Percentiles rank a stretch among this genome's conserved stretches.
Conservation (phyloP, 176 grass and related monocot genomes). For the Urochloa ruziziensis region DNA sequence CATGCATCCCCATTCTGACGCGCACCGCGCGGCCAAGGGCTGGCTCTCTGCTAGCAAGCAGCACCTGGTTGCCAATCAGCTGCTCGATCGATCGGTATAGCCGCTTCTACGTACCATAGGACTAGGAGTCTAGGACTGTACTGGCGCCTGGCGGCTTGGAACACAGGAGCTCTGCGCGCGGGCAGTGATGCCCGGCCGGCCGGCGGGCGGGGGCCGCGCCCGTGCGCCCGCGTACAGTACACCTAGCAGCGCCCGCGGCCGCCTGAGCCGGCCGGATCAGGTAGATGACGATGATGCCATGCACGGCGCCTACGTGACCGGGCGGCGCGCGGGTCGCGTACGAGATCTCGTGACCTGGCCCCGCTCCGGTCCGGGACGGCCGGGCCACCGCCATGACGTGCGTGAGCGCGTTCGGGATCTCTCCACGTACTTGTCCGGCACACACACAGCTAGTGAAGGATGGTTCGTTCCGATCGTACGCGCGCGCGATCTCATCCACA, state of each 20-base stretch:
- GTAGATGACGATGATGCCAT: background rate
- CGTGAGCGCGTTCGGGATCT: background rate
- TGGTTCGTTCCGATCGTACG: background rate
- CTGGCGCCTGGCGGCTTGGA: background rate
- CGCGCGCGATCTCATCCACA: background rate
- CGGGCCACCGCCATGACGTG: background rate
- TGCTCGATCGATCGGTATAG: background rate
- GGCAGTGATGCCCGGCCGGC: too few relatives aligned
- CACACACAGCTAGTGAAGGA: background rate
- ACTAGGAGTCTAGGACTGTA: too few relatives aligned
- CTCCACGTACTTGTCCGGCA: background rate
- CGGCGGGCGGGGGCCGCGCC: too few relatives aligned
- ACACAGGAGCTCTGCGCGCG: too few relatives aligned
- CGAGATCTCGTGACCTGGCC: conserved; percentile 9
- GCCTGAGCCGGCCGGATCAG: too few relatives aligned
- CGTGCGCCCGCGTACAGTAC: too few relatives aligned
- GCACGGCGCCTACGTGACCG: conserved; percentile 26
- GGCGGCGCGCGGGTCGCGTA: background rate
- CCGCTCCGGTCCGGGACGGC: background rate
- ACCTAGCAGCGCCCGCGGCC: too few relatives aligned
- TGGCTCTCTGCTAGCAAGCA: too few relatives aligned
- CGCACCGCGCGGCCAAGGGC: too few relatives aligned
- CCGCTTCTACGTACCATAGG: background rate
- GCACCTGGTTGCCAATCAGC: background rate
- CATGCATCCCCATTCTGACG: background rate